Evolutionary conservation across 192 early-diverging fungal species (phyloP).

Genomic region (Coemansia sp.): DNA sequence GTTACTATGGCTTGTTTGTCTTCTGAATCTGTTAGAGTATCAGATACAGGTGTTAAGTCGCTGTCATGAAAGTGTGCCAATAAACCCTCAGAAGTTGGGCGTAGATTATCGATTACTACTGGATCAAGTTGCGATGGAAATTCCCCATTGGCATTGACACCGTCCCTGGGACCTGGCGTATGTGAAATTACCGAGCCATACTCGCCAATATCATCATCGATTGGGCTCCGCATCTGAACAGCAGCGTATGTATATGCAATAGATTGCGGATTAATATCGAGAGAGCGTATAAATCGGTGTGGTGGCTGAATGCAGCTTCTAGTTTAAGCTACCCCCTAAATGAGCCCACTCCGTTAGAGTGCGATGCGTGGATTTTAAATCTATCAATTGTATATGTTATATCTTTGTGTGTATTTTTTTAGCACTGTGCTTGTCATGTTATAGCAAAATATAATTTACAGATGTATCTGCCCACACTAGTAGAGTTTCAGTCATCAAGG

Average conservation of each 20-base stretch:
- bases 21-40: not conserved
- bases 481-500: not conserved
- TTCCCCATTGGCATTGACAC: not conserved
- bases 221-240: not conserved
- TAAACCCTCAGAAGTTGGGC: not conserved
- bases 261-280: not conserved
- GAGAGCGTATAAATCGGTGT: not conserved
- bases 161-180: not conserved
- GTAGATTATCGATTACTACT: not conserved
- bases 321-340: not conserved
- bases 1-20: not conserved
- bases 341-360: not conserved
- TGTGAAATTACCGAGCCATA: not conserved
- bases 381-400: not conserved
- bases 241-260: not conserved
- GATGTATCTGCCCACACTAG: not conserved
- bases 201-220: not conserved
- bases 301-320: not conserved
- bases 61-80: conserved; percentile 19
- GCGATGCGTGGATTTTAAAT: not conserved
- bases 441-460: not conserved
- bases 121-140: not conserved
- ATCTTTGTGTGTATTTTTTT: not conserved
- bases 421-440: not conserved
- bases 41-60: conserved; percentile 12